Conservation (phyloP, 768 basidiomycete genomes). For the Cyclocybe aegerita region DNA sequence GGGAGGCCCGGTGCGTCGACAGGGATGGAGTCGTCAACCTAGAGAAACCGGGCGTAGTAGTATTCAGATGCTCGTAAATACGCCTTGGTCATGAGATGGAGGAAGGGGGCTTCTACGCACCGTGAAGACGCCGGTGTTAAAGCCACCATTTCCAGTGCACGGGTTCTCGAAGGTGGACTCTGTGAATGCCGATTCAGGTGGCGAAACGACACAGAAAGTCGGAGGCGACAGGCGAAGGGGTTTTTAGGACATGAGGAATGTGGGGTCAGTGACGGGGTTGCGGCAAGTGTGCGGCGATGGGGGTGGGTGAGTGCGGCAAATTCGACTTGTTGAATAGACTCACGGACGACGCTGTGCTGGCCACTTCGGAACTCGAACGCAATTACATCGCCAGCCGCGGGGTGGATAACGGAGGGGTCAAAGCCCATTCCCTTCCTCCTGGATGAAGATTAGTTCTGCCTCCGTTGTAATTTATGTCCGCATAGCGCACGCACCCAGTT, state of each 20-base stretch:
- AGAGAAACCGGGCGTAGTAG: background rate
- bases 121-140: slow-evolving; percentile 32
- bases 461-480: background rate
- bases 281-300: no score
- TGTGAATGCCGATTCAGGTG: slow-evolving; percentile 5
- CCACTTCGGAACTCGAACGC: slow-evolving; percentile 39
- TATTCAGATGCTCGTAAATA: background rate
- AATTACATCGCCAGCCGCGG: slow-evolving; percentile 32
- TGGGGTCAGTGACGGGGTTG: no score
- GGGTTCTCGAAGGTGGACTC: slow-evolving; percentile 38
- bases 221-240: no score
- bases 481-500: slow-evolving; percentile 30
- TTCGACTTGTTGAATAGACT: slow-evolving; percentile 13
- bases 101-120: slow-evolving; percentile 18
- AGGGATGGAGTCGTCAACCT: slow-evolving; percentile 27
- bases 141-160: slow-evolving; percentile 32
- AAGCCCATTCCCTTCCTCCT: slow-evolving; percentile 42
- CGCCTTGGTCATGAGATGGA: background rate
- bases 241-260: no score
- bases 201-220: no score
- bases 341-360: slow-evolving; percentile 37
- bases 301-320: no score
- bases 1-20: slow-evolving; percentile 37
- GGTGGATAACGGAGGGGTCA: slow-evolving; percentile 38
- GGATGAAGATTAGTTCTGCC: background rate